Percentiles rank a stretch among this genome's conserved stretches.
Evolutionary conservation across 371 early-diverging fungal genomes (phyloP).

Genomic region (Rhizomucor miehei): DNA sequence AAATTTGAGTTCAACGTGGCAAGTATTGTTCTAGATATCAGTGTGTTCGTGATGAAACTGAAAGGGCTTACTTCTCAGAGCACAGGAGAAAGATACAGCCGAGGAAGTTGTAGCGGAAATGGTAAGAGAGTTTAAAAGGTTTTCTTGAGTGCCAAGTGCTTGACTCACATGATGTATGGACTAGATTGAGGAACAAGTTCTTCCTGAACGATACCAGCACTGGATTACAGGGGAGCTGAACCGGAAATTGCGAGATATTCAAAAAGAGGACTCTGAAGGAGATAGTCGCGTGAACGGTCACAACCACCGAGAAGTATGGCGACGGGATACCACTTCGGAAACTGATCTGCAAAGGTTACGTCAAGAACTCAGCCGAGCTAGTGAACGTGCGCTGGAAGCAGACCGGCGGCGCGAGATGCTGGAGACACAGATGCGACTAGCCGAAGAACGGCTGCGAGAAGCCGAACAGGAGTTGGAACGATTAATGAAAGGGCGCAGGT

Average conservation of each 20-base stretch:
- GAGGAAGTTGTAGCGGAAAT: slow-evolving; percentile 91
- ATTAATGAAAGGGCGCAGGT: slow-evolving; percentile 1
- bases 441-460: slow-evolving; percentile 33
- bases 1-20: slow-evolving; percentile 85
- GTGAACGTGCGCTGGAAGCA: slow-evolving; percentile 30
- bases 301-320: slow-evolving; percentile 31
- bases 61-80: too few species aligned
- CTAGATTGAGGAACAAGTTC: slow-evolving; percentile 77
- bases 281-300: slow-evolving; percentile 33
- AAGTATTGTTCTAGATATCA: slow-evolving; percentile 4
- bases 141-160: background rate
- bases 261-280: slow-evolving; percentile 33
- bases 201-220: slow-evolving; percentile 70
- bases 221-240: slow-evolving; percentile 85
- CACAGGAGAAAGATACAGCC: slow-evolving; percentile 77
- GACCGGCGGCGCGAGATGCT: slow-evolving; percentile 29
- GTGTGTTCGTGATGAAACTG: background rate
- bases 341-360: slow-evolving; percentile 33
- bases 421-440: slow-evolving; percentile 20
- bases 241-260: slow-evolving; percentile 75
- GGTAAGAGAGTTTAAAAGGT: slow-evolving; percentile 30
- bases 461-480: slow-evolving; percentile 22
- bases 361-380: slow-evolving; percentile 24
- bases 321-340: slow-evolving; percentile 37
- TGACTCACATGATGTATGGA: background rate